phyloP scores from a whole-genome alignment of 73 alveolate genomes.

The Paramecium tetraurelia region DNA sequence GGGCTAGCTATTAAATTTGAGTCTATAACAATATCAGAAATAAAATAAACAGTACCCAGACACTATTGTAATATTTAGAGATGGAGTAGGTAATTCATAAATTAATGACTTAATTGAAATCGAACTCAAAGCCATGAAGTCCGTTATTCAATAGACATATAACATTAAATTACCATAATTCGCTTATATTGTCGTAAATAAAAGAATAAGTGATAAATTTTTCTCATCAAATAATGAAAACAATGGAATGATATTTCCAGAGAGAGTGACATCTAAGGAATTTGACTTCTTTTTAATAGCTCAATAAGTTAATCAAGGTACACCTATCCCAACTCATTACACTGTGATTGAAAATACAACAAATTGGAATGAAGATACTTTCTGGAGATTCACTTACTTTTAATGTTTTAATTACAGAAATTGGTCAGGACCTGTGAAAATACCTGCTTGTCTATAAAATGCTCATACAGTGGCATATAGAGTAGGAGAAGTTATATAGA shows the following conservation, averaged over 20 bases:
- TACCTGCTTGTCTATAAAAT: conserved; percentile 88
- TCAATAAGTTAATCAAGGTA: conserved; percentile 74
- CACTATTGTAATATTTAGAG: background rate
- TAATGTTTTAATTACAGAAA: conserved; percentile 85
- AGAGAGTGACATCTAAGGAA: conserved; percentile 63
- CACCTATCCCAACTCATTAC: conserved; percentile 84
- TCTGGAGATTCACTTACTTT: conserved; percentile 80
- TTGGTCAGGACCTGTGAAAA: conserved; percentile 84
- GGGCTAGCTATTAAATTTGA: background rate
- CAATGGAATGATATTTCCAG: conserved; percentile 81
- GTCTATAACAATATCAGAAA: background rate
- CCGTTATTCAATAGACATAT: background rate
- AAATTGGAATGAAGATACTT: conserved; percentile 52
- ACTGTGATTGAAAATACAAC: conserved; percentile 76
- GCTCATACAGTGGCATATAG: conserved; percentile 77
- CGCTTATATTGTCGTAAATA: background rate
- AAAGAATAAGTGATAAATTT: background rate
- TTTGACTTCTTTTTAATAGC: conserved; percentile 83
- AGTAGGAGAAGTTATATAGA: conserved; percentile 64
- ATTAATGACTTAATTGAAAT: background rate
- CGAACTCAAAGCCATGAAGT: background rate
- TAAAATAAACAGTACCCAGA: background rate
- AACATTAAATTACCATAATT: background rate
- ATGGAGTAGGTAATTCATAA: conserved; percentile 53
- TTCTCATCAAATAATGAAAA: background rate